Evolutionary conservation across 805 yeast species (phyloP).

Genomic region (Pichia californica): DNA sequence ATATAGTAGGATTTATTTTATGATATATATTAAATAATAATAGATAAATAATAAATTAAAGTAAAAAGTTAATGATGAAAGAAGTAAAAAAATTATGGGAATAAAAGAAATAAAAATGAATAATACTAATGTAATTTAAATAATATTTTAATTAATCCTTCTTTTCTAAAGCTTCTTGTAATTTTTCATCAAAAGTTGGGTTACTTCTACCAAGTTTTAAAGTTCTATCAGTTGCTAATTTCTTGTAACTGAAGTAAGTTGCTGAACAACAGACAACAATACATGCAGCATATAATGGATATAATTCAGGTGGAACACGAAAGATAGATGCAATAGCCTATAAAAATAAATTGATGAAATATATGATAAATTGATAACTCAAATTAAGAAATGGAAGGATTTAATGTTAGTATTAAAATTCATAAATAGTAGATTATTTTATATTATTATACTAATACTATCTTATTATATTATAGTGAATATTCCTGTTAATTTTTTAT

Average conservation of each 20-base stretch:
- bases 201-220: constrained; percentile 43
- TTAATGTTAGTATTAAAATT: too few relatives aligned
- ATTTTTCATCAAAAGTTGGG: constrained; percentile 36
- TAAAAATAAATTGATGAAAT: neutral
- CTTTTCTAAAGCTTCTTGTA: constrained; percentile 30
- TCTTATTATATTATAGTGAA: too few relatives aligned
- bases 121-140: neutral
- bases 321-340: constrained; percentile 17
- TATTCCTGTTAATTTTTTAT: too few relatives aligned
- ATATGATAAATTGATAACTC: too few relatives aligned
- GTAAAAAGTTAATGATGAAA: neutral
- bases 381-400: too few relatives aligned
- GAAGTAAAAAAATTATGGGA: neutral
- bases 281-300: constrained; percentile 52
- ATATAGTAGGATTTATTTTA: too few relatives aligned
- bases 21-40: too few relatives aligned
- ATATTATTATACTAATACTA: too few relatives aligned
- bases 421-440: too few relatives aligned
- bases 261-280: constrained; percentile 46
- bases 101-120: neutral
- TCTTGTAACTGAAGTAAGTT: constrained; percentile 45
- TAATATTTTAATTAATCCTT: constrained; percentile 14
- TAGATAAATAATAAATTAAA: too few relatives aligned
- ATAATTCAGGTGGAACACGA: constrained; percentile 46
- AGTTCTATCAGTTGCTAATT: constrained; percentile 41